These are phyloP conservation scores for Polytrichum formosum DNA, from an alignment of 225 moss, liverwort and hornwort genomes.

Conservation along the genomic window DNA sequence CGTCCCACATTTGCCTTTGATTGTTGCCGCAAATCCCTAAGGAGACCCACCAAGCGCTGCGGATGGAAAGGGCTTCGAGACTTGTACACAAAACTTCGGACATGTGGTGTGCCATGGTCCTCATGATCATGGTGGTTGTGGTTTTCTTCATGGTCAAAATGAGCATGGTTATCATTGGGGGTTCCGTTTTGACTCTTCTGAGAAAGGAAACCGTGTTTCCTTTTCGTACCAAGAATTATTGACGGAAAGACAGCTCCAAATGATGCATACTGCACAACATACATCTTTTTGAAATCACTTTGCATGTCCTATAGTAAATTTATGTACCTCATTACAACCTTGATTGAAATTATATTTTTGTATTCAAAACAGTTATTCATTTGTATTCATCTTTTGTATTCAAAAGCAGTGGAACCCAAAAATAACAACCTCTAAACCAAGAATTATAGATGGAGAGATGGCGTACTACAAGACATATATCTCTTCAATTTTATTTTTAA, in stretches of 20 bases:
- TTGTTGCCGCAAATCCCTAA: constrained; percentile 36
- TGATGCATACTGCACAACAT: constrained; percentile 11
- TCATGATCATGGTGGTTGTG: constrained; percentile 34
- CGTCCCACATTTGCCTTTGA: constrained; percentile 29
- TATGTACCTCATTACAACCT: no score
- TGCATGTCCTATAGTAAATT: no score
- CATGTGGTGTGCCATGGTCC: constrained; percentile 27
- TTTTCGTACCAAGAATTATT: constrained; percentile 29
- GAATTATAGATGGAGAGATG: constrained; percentile 31
- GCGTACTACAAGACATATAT: background rate
- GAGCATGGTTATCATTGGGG: constrained; percentile 5
- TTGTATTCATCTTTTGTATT: no score
- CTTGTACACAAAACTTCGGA: constrained; percentile 47
- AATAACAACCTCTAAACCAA: constrained; percentile 1
- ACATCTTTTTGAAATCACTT: no score
- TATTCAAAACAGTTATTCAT: no score
- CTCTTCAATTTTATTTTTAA: no score
- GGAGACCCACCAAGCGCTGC: constrained; percentile 32
- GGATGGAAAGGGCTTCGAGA: constrained; percentile 43
- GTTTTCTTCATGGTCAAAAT: constrained; percentile 5
- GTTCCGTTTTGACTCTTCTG: constrained; percentile 6
- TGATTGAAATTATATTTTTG: no score
- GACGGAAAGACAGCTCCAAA: constrained; percentile 47
- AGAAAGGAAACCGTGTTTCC: constrained; percentile 11
- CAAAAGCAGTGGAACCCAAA: no score